Evolutionary conservation across 768 basidiomycete genomes (phyloP), one percentile per base, ranked within the genome.

Genomic region (Lentinus tigrinus): DNA sequence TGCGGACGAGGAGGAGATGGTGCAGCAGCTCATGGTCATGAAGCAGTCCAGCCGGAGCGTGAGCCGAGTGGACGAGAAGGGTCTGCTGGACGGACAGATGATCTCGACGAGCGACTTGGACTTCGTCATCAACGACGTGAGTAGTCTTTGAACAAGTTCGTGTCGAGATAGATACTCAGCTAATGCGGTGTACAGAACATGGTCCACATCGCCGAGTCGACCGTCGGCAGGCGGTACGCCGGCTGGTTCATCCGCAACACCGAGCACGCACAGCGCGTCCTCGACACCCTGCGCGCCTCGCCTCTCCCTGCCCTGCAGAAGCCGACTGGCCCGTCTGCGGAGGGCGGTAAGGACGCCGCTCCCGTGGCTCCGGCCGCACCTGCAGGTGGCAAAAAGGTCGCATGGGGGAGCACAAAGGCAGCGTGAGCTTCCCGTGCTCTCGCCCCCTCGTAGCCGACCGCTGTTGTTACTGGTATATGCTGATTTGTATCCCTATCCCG

Each of bases 241-340:
- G 93, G 94, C 38, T 97, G 94, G 92, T 98, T 98, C 76, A 95
- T 98, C 74, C 88, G 94, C 65, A 93, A 95, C 73, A 92, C 93
- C 4, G 95, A 97, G 72, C 85, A 94, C 64, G 88, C 94, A 24
- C 91, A 93, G 67, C 84, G 91, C 63, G 90, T 95, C 55, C 79
- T 88, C 60, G 93, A 95, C 66, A 87, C 88, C 58, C 77, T 97
- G 63, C 86, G 79, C 61, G 74, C 76, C 42, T 74, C 75, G 34
- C 83, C 86, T 28, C 70, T 88, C 11, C 85, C 85, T 3, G 62
- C 63, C 16, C 63, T 65, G 6, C 59, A 58, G 13, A 65, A 64
- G 56, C 42, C 61, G n/a, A 55, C 56, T 16, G 42, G 31, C 26
- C 31, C 54, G 26, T 39, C 54, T 26, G 47, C 44, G 24, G 61